Base-by-base conservation (phyloP, 495 filamentous ascomycete genomes). In the Penicillium arizonense region DNA sequence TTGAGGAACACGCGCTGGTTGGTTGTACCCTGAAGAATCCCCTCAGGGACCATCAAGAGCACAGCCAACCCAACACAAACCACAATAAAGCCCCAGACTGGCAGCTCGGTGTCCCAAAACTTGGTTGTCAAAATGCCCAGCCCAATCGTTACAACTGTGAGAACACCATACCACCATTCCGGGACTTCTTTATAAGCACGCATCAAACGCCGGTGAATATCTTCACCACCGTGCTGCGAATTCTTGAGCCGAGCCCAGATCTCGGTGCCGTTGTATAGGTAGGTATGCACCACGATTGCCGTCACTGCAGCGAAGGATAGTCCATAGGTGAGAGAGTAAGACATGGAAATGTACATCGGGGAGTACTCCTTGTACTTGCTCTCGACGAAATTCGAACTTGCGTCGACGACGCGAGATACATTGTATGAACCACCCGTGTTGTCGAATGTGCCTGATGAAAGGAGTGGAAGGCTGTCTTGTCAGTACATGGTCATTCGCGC, bases 21-120 rank as follows among this genome's bases (percentile, higher is more conserved):
- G 8, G 89, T 91, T 45, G 90, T 89, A 7, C 87, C 89, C 81
- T 89, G 88, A 47, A 92, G 82, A 42, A 92, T 91, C 48, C 89
- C 89, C 58, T 89, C 88, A 13, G 89, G 89, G 41, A 92, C 84
- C 64, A 91, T 91, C 30, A 91, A 76, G 13, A 89, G 62, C 13
- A 81, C 78, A 47, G 84, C 86, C 39, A 80, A 56, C 28, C 73
- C 80, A 12, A 91, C 76, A 8, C 51, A 55, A 36, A 89, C 87
- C 6, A 94, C 76, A 2, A 93, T 73, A 10, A 94, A 73, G 5
- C 89, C 89, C 66, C 90, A 91, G 80, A 88, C 90, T 0, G 89
- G 89, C 3, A 93, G 75, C 62, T 90, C 80, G 0, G 88, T 87
- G 57, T 91, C 90, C 63, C 59, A 65, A 23, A 56, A 55, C 37